These are phyloP conservation scores for Penicillium griseofulvum DNA, from an alignment of 2,329 filamentous ascomycete species.

Conservation along the genomic window DNA sequence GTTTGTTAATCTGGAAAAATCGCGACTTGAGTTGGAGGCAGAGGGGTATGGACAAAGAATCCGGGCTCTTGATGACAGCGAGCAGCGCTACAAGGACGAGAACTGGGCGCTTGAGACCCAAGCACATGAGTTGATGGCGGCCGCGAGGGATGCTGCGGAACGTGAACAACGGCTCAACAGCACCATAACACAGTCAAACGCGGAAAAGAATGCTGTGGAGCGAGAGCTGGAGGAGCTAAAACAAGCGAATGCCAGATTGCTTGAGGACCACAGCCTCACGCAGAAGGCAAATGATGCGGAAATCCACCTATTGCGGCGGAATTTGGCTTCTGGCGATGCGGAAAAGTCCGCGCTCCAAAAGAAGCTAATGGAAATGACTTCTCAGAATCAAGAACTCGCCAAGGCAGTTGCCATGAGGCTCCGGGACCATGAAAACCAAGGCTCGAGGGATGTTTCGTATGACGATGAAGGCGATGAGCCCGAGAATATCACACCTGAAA, in stretches of 20 bases:
- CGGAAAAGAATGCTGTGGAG: conserved; percentile 74
- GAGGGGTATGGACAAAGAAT: conserved; percentile 77
- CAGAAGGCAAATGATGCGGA: conserved; percentile 88
- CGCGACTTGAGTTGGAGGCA: conserved; percentile 76
- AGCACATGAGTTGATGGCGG: conserved; percentile 75
- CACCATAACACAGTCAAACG: conserved; percentile 64
- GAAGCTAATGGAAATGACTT: conserved; percentile 82
- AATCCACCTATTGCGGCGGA: conserved; percentile 77
- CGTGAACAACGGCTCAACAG: conserved; percentile 79
- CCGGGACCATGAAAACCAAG: conserved; percentile 63
- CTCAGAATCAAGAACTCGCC: conserved; percentile 88
- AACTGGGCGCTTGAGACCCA: conserved; percentile 97
- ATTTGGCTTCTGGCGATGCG: conserved; percentile 70
- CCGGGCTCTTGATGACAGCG: conserved; percentile 83
- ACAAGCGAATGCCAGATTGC: conserved; percentile 70
- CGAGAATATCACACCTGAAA: conserved; percentile 75
- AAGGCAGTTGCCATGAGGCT: conserved; percentile 75
- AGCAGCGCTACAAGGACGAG: conserved; percentile 95
- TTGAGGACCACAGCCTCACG: conserved; percentile 73
- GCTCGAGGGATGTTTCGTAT: conserved; percentile 57
- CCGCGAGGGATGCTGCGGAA: conserved; percentile 72
- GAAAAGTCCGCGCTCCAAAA: conserved; percentile 76
- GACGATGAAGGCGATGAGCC: conserved; percentile 64
- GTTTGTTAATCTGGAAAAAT: conserved; percentile 69
- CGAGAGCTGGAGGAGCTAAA: conserved; percentile 90